These are phyloP conservation scores for Mycena chlorophos DNA, from an alignment of 768 basidiomycete species.

Conservation along the genomic window DNA sequence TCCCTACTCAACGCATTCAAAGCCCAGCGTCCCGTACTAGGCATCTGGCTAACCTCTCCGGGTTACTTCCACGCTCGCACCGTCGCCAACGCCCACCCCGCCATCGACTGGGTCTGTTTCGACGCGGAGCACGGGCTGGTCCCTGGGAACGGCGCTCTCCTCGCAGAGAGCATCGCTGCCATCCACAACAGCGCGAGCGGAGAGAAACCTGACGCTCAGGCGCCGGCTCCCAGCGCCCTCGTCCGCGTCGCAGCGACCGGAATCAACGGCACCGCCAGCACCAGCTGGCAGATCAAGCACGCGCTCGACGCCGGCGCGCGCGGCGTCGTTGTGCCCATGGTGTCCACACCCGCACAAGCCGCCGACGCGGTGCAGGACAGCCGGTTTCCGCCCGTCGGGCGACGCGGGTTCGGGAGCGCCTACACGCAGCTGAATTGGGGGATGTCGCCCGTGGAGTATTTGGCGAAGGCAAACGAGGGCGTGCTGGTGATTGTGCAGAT, in stretches of 20 bases:
- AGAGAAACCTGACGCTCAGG: no score
- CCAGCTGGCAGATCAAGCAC: slow-evolving; percentile 72
- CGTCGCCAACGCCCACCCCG: slow-evolving; percentile 53
- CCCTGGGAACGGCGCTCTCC: slow-evolving; percentile 48
- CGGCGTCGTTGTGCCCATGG: slow-evolving; percentile 69
- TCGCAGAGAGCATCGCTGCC: slow-evolving; percentile 55
- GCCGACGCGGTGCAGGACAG: slow-evolving; percentile 55
- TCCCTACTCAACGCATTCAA: slow-evolving; percentile 54
- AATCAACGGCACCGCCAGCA: slow-evolving; percentile 47
- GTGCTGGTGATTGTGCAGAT: slow-evolving; percentile 66
- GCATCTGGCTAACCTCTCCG: slow-evolving; percentile 64
- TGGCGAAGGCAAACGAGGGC: slow-evolving; percentile 54
- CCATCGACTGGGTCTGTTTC: slow-evolving; percentile 63
- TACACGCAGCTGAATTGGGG: slow-evolving; percentile 63
- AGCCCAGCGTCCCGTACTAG: slow-evolving; percentile 60
- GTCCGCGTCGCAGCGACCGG: slow-evolving; percentile 69
- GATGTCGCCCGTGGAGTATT: slow-evolving; percentile 50
- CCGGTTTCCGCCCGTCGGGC: slow-evolving; percentile 61
- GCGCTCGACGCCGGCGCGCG: slow-evolving; percentile 68
- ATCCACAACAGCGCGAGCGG: slow-evolving; percentile 38
- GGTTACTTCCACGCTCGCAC: slow-evolving; percentile 59
- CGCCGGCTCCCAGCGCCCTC: slow-evolving; percentile 56
- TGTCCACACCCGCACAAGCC: slow-evolving; percentile 60
- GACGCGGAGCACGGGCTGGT: slow-evolving; percentile 69
- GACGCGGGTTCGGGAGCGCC: slow-evolving; percentile 65